Evolutionary conservation across 2,329 filamentous ascomycete species (phyloP).

Genomic region (Diaporthe sp.): DNA sequence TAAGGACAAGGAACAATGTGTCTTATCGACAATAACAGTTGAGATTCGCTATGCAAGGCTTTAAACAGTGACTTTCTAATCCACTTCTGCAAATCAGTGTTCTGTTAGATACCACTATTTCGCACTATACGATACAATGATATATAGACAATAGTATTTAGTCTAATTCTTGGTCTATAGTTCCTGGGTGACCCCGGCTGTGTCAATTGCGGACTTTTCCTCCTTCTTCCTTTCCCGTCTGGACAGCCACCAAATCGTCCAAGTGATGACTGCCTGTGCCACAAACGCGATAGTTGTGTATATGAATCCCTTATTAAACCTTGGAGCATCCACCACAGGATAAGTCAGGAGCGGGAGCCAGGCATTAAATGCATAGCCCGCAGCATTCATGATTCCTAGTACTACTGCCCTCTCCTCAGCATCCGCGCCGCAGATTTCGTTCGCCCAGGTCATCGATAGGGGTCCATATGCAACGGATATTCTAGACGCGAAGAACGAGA

Average conservation of each 20-base stretch:
- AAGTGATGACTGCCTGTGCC: conserved; percentile 33
- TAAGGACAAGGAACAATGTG: no score
- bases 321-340: conserved; percentile 49
- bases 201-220: conserved; percentile 38
- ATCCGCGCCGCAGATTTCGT: conserved; percentile 56
- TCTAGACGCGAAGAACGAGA: conserved; percentile 29
- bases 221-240: conserved; percentile 15
- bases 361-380: conserved; percentile 55
- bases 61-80: no score
- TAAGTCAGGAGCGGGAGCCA: conserved; percentile 54
- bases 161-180: background rate
- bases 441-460: conserved; percentile 55
- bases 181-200: background rate
- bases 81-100: no score
- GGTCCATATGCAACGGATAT: conserved; percentile 31
- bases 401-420: conserved; percentile 61
- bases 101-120: no score
- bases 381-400: conserved; percentile 59
- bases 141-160: background rate
- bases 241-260: conserved; percentile 30
- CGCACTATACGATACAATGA: background rate
- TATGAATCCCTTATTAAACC: conserved; percentile 51
- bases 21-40: no score
- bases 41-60: no score
- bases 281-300: conserved; percentile 20